A percentile compares a stretch with the other conserved stretches of the same genome.
These are phyloP conservation scores for Solanum chacoense DNA, from an alignment of 305 asterid species.

Conservation along the genomic window DNA sequence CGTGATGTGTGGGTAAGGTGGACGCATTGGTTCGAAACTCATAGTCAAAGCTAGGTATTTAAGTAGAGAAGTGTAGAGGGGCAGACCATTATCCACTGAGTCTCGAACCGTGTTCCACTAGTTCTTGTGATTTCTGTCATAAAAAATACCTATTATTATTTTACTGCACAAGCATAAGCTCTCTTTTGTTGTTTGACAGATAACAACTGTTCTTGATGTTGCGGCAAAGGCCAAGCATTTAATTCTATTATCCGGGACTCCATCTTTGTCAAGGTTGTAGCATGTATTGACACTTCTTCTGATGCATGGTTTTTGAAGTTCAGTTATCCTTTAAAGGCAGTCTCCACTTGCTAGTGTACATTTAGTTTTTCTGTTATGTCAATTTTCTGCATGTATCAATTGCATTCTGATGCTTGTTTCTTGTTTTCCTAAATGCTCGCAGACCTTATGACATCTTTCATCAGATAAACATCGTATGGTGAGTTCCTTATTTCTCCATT, in stretches of 20 bases:
- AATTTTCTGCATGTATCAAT: slow-evolving; percentile 2
- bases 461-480: slow-evolving; percentile 92
- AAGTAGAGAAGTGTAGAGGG: not conserved
- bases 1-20: not conserved
- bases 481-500: slow-evolving; percentile 24
- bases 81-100: not conserved
- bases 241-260: slow-evolving; percentile 91
- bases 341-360: not conserved
- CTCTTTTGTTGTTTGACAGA: slow-evolving; percentile 29
- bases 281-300: not conserved
- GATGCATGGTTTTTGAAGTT: not conserved
- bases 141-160: not conserved
- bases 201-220: slow-evolving; percentile 55
- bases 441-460: slow-evolving; percentile 96
- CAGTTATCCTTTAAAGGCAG: not conserved
- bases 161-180: not conserved
- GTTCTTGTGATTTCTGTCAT: not conserved
- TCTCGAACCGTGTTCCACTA: not conserved
- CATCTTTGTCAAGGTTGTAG: slow-evolving; percentile 89
- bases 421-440: slow-evolving; percentile 63
- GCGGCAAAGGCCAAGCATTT: slow-evolving; percentile 71
- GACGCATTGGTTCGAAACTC: not conserved
- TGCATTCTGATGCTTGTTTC: slow-evolving; percentile 21
- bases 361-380: not conserved
- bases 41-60: not conserved